Evolutionary conservation across 2,329 filamentous ascomycete species (phyloP).

Genomic region (Lasiodiplodia hormozganensis): DNA sequence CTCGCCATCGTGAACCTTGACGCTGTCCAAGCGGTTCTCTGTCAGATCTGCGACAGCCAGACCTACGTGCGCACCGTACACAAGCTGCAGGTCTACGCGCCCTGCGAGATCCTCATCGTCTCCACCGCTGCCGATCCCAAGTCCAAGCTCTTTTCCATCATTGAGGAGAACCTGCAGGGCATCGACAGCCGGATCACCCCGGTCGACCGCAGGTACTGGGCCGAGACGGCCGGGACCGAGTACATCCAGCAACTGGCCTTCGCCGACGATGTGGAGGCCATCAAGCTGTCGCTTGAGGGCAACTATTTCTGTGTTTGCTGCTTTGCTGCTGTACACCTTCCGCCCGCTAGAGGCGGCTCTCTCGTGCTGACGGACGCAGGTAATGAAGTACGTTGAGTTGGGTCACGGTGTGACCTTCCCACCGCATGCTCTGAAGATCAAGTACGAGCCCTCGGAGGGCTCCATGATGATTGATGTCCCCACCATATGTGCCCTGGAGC

Average conservation of each 20-base stretch:
- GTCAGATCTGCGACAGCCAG: slow-evolving; percentile 91
- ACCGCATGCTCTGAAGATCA: slow-evolving; percentile 81
- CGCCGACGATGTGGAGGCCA: slow-evolving; percentile 76
- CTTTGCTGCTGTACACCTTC: slow-evolving; percentile 73
- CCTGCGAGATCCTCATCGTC: slow-evolving; percentile 80
- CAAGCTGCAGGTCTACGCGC: slow-evolving; percentile 81
- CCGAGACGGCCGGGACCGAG: slow-evolving; percentile 77
- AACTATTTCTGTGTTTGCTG: slow-evolving; percentile 87
- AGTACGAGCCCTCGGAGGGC: slow-evolving; percentile 86
- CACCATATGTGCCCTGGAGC: slow-evolving; percentile 84
- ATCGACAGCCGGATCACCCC: slow-evolving; percentile 64
- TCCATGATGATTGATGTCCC: slow-evolving; percentile 96
- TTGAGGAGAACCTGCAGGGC: slow-evolving; percentile 73
- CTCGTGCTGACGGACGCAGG: slow-evolving; percentile 56
- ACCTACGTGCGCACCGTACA: slow-evolving; percentile 89
- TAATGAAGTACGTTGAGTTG: slow-evolving; percentile 79
- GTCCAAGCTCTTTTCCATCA: slow-evolving; percentile 76
- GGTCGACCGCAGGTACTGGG: slow-evolving; percentile 82
- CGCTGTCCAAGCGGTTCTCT: slow-evolving; percentile 82
- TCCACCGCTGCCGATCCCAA: slow-evolving; percentile 72
- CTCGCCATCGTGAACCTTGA: slow-evolving; percentile 87
- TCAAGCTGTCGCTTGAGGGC: slow-evolving; percentile 79
- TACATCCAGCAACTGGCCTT: slow-evolving; percentile 83
- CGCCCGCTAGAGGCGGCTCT: slow-evolving; percentile 10
- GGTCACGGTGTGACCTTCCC: slow-evolving; percentile 73